Evolutionary conservation across 208 protist genomes (phyloP).

Genomic region (Blastocrithidia nonstop): DNA sequence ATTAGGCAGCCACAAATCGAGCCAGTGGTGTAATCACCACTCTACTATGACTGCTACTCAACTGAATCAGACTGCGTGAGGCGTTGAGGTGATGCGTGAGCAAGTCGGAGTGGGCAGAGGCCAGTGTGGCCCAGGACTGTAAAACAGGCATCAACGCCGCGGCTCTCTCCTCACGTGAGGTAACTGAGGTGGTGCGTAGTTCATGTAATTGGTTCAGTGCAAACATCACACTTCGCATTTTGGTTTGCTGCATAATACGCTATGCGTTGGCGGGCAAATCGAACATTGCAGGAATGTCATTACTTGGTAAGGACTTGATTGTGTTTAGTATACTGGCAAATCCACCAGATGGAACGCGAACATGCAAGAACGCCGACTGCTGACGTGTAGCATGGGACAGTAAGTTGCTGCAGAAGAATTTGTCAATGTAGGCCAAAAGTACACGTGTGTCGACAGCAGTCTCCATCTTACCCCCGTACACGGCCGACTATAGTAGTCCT

Average conservation of each 20-base stretch:
- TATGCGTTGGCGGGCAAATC: constrained; percentile 90
- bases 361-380: constrained; percentile 9
- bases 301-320: constrained; percentile 71
- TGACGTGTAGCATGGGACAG: constrained; percentile 43
- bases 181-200: constrained; percentile 31
- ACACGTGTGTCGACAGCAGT: constrained; percentile 88
- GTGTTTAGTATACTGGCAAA: constrained; percentile 71
- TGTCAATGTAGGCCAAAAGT: constrained; percentile 81
- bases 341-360: constrained; percentile 45
- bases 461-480: constrained; percentile 96
- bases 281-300: constrained; percentile 87
- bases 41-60: background rate
- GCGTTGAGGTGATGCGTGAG: constrained; percentile 11
- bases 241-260: constrained; percentile 76
- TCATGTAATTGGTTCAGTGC: constrained; percentile 73
- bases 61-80: too few species aligned
- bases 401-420: constrained; percentile 71
- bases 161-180: constrained; percentile 82
- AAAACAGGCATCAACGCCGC: constrained; percentile 70
- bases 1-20: constrained; percentile 83
- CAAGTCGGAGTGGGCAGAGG: constrained; percentile 37
- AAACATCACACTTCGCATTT: constrained; percentile 40
- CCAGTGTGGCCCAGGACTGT: constrained; percentile 66
- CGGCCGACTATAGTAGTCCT: constrained; percentile 88
- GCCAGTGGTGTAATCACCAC: constrained; percentile 43